Evolutionary conservation across 257 asterid genomes (phyloP).

Genomic region (Cinchona pubescens): DNA sequence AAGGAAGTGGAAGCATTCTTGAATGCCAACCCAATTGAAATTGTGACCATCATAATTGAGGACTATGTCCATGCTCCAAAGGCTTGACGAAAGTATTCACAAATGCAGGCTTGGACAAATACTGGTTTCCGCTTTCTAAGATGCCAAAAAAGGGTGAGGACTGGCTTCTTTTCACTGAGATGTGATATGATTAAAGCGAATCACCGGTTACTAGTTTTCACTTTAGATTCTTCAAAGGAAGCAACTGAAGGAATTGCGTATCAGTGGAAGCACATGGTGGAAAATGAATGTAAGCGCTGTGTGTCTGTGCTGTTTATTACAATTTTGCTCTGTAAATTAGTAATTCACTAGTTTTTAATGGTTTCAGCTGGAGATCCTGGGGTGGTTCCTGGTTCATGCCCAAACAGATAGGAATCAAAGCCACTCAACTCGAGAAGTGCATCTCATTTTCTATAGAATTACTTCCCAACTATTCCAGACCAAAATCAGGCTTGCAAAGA

Average conservation of each 20-base stretch:
- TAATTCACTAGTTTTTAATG: slow-evolving; percentile 22
- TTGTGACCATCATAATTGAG: slow-evolving; percentile 87
- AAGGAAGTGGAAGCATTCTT: slow-evolving; percentile 94
- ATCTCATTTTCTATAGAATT: slow-evolving; percentile 77
- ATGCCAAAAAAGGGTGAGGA: slow-evolving; percentile 91
- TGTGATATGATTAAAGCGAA: slow-evolving; percentile 68
- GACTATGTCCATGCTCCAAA: slow-evolving; percentile 82
- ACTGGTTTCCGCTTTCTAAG: slow-evolving; percentile 80
- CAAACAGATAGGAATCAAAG: slow-evolving; percentile 87
- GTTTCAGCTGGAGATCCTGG: slow-evolving; percentile 97
- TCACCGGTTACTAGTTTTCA: slow-evolving; percentile 76
- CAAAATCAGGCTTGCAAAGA: slow-evolving; percentile 88
- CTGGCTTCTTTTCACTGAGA: slow-evolving; percentile 83
- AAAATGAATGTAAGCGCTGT: slow-evolving; percentile 69
- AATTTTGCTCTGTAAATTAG: slow-evolving; percentile 19
- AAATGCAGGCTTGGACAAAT: slow-evolving; percentile 84
- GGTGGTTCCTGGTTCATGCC: slow-evolving; percentile 67
- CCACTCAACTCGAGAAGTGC: slow-evolving; percentile 68
- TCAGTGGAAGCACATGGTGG: slow-evolving; percentile 97
- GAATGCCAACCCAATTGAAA: slow-evolving; percentile 70
- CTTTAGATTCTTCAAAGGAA: slow-evolving; percentile 93
- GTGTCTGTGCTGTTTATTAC: slow-evolving; percentile 6
- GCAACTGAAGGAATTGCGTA: slow-evolving; percentile 83
- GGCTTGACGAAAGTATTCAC: slow-evolving; percentile 73
- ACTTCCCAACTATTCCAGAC: slow-evolving; percentile 87